Percentiles rank a stretch among this genome's conserved stretches.
Evolutionary conservation across 2,329 filamentous ascomycete species (phyloP).

Genomic region (Kalmusia sp.): DNA sequence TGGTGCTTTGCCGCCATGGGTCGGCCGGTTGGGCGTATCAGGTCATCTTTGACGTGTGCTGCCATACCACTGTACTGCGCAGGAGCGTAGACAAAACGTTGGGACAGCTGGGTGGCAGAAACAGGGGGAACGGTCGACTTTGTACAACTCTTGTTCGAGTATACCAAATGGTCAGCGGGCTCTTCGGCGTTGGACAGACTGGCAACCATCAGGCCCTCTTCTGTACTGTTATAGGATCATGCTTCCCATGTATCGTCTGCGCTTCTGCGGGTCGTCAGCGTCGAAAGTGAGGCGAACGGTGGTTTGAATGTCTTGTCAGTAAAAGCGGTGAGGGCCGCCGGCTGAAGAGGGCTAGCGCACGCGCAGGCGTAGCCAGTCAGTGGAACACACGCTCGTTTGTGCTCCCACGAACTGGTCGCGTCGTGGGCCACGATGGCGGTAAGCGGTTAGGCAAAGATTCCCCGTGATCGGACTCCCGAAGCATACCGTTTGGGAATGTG

Average conservation of each 20-base stretch:
- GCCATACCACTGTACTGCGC: constrained; percentile 31
- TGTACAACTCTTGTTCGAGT: constrained; percentile 13
- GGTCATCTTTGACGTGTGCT: constrained; percentile 25
- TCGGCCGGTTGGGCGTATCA: constrained; percentile 30
- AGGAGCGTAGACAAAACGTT: constrained; percentile 35
- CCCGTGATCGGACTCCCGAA: background rate
- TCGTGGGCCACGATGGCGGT: background rate
- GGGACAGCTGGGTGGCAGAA: constrained; percentile 15
- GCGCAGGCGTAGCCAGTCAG: constrained; percentile 22
- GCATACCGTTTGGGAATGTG: background rate
- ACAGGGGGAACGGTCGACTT: constrained; percentile 5
- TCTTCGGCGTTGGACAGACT: background rate
- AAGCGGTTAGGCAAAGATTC: background rate
- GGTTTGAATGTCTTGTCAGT: background rate
- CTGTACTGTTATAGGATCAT: background rate
- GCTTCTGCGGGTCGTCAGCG: constrained; percentile 1
- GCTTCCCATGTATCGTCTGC: background rate
- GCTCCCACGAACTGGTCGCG: constrained; percentile 17
- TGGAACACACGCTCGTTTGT: constrained; percentile 24
- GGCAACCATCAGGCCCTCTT: no score
- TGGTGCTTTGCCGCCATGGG: constrained; percentile 5
- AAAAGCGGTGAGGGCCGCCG: constrained; percentile 12
- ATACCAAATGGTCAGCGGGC: constrained; percentile 8
- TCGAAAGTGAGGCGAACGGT: constrained; percentile 15
- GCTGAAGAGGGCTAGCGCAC: constrained; percentile 1